Conservation (phyloP, 306 rosid species). For the Herpetospermum pedunculosum region DNA sequence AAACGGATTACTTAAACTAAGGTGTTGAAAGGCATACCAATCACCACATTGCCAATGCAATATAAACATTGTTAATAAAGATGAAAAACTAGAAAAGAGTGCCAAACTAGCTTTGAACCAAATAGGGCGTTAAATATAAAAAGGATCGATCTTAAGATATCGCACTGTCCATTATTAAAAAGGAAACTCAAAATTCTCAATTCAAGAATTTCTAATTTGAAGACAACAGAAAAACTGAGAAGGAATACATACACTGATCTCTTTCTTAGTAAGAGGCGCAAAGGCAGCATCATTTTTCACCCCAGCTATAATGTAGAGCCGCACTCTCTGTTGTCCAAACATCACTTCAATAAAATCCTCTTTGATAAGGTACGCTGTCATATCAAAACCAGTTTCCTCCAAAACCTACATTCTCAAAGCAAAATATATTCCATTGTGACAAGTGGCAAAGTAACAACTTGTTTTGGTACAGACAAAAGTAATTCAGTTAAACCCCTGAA, state of each 20-base stretch:
- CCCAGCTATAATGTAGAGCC: conserved; percentile 84
- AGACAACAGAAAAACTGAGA: not conserved
- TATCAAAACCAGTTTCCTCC: conserved; percentile 97
- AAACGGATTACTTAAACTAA: not conserved
- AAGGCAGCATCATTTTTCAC: conserved; percentile 83
- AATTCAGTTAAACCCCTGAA: not conserved
- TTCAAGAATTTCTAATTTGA: not conserved
- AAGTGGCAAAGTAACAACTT: conserved; percentile 9
- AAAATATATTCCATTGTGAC: not conserved
- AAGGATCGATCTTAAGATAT: not conserved
- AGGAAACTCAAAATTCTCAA: not conserved
- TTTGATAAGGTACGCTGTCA: conserved; percentile 49
- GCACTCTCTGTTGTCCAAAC: conserved; percentile 93
- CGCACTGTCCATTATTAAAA: not conserved
- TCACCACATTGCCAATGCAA: not conserved
- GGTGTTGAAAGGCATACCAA: not conserved
- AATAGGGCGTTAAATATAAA: not conserved
- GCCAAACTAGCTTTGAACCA: not conserved
- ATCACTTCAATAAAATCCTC: conserved; percentile 66
- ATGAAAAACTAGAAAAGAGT: not conserved
- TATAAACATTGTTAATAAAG: not conserved
- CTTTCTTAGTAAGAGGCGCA: conserved; percentile 95
- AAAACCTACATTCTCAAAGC: conserved; percentile 47
- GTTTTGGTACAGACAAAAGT: not conserved
- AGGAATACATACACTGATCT: conserved; percentile 79